Evolutionary conservation across 441 rosid genomes (phyloP).

Genomic region (Erodium texanum): DNA sequence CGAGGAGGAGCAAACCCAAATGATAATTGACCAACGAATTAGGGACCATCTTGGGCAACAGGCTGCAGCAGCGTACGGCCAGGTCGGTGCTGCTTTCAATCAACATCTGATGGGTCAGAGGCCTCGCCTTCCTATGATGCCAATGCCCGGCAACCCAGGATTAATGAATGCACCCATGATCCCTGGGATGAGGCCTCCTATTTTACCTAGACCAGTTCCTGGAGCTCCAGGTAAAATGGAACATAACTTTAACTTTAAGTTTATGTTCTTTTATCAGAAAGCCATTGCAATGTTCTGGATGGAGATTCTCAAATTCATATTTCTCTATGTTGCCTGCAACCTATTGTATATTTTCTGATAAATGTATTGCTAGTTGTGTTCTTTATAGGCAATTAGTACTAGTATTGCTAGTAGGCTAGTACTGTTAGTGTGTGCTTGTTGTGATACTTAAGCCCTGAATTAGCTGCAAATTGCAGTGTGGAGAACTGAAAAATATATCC

Average conservation of each 20-base stretch:
- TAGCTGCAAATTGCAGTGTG: not conserved
- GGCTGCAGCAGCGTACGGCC: slow-evolving; percentile 74
- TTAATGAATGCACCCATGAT: slow-evolving; percentile 30
- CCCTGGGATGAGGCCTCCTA: slow-evolving; percentile 75
- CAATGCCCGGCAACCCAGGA: slow-evolving; percentile 29
- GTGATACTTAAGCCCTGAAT: not conserved
- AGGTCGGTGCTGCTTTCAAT: slow-evolving; percentile 82
- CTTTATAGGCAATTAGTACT: not conserved
- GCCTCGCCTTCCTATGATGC: slow-evolving; percentile 71
- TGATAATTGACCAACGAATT: slow-evolving; percentile 84
- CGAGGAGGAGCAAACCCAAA: slow-evolving; percentile 95
- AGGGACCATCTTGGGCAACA: slow-evolving; percentile 89
- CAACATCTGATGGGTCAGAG: slow-evolving; percentile 68
- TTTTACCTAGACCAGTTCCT: slow-evolving; percentile 41
- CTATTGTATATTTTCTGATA: not conserved
- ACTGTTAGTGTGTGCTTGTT: not conserved
- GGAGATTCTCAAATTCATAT: not conserved
- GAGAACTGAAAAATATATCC: not conserved
- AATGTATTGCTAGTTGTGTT: not conserved
- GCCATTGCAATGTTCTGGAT: not conserved
- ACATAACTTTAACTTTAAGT: not conserved
- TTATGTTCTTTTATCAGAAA: not conserved
- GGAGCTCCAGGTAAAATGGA: slow-evolving; percentile 34
- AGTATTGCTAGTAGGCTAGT: too few relatives aligned
- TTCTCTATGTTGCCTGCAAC: too few relatives aligned